phyloP scores from a whole-genome alignment of 495 filamentous ascomycete species.

The Penicillium maclennaniae region DNA sequence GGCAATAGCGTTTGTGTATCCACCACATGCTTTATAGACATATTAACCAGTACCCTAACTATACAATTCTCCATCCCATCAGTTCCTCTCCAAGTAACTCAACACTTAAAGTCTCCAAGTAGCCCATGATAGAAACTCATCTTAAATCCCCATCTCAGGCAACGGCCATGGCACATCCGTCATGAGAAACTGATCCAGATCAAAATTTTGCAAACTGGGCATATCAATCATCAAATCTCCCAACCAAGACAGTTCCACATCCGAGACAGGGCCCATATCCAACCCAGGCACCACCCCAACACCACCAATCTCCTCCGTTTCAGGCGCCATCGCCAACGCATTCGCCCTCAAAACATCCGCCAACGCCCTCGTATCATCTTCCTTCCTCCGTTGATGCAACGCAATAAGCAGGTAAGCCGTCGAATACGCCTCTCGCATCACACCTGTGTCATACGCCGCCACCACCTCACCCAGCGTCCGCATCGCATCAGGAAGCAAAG shows the following conservation, averaged over 20 bases:
- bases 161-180: constrained; percentile 31
- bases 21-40: neutral
- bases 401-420: constrained; percentile 49
- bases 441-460: constrained; percentile 40
- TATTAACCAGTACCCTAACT: neutral
- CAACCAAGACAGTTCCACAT: constrained; percentile 40
- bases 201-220: constrained; percentile 43
- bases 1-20: neutral
- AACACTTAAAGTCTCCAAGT: too few relatives aligned
- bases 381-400: constrained; percentile 41
- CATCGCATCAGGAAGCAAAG: constrained; percentile 47
- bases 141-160: constrained; percentile 30
- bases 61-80: neutral
- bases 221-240: constrained; percentile 45
- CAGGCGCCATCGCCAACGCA: constrained; percentile 19
- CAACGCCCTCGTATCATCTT: constrained; percentile 38
- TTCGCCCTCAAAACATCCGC: constrained; percentile 35
- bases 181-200: constrained; percentile 38
- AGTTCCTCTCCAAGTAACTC: too few relatives aligned
- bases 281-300: neutral
- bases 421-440: constrained; percentile 50
- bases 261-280: constrained; percentile 10
- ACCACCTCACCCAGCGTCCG: constrained; percentile 44
- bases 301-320: neutral
- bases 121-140: neutral